A percentile compares a stretch with the other conserved stretches of the same genome.
Conservation (phyloP, 495 filamentous ascomycete species). For the Aspergillus steynii region DNA sequence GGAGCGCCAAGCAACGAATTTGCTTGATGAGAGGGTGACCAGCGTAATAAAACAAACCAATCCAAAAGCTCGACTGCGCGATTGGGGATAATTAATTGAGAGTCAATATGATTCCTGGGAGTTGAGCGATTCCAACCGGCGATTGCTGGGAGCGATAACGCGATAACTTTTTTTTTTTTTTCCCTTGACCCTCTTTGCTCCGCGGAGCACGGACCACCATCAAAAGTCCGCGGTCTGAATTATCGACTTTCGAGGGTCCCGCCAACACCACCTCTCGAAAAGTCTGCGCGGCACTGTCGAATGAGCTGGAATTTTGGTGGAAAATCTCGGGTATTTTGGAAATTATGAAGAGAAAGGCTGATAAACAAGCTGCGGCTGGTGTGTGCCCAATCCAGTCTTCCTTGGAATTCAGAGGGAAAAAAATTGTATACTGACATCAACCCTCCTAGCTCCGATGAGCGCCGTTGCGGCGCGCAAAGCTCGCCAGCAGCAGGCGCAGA, state of each 20-base stretch:
- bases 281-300: neutral
- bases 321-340: neutral
- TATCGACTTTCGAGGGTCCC: slow-evolving; percentile 13
- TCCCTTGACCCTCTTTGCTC: slow-evolving; percentile 28
- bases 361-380: slow-evolving; percentile 43
- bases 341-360: slow-evolving; percentile 47
- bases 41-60: neutral
- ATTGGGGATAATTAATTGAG: neutral
- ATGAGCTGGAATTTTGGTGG: slow-evolving; percentile 2
- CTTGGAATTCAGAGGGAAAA: neutral
- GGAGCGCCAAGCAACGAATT: slow-evolving; percentile 7
- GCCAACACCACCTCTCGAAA: neutral
- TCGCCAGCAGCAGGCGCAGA: slow-evolving; percentile 42
- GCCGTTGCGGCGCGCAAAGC: slow-evolving; percentile 50
- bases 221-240: slow-evolving; percentile 30
- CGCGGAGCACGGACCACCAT: slow-evolving; percentile 48
- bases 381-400: slow-evolving; percentile 2
- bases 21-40: neutral
- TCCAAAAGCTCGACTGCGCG: neutral
- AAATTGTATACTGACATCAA: slow-evolving; percentile 8
- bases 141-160: slow-evolving; percentile 23
- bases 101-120: neutral
- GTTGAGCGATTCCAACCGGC: slow-evolving; percentile 12
- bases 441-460: slow-evolving; percentile 39
- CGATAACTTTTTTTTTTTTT: neutral